A percentile compares a stretch with the other conserved stretches of the same genome.
These are phyloP conservation scores for Nitzschia putrida DNA, from an alignment of 108 stramenopile species.

Conservation along the genomic window DNA sequence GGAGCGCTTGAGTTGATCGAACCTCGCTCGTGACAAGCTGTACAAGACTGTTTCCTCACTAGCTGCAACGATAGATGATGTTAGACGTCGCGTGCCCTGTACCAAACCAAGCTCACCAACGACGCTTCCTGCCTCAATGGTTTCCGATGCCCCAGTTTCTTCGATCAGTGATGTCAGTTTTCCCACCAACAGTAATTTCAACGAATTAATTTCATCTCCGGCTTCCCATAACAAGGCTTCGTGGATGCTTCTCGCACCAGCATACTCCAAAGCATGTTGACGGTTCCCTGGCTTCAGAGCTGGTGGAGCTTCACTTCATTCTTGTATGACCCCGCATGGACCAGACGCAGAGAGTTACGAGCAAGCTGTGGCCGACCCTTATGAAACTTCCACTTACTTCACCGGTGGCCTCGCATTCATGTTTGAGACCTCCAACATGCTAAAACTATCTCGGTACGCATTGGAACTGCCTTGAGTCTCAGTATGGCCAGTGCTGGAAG, in stretches of 20 bases:
- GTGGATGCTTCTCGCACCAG: constrained; percentile 55
- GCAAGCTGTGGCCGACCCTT: constrained; percentile 59
- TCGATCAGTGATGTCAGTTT: constrained; percentile 61
- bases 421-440: constrained; percentile 88
- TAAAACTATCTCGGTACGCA: constrained; percentile 63
- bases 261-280: constrained; percentile 33
- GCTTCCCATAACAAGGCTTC: constrained; percentile 63
- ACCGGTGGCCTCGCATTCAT: constrained; percentile 92
- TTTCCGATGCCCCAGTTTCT: constrained; percentile 54
- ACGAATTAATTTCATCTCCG: constrained; percentile 53
- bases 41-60: constrained; percentile 64
- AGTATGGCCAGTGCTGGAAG: constrained; percentile 35
- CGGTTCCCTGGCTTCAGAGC: constrained; percentile 68
- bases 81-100: constrained; percentile 55
- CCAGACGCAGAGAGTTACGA: constrained; percentile 82
- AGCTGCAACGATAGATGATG: constrained; percentile 52
- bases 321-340: constrained; percentile 90
- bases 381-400: constrained; percentile 69
- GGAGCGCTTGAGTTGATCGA: constrained; percentile 34
- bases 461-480: constrained; percentile 37
- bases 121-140: constrained; percentile 45
- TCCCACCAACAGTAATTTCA: constrained; percentile 61
- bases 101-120: constrained; percentile 81
- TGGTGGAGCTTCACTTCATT: constrained; percentile 86
- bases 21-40: constrained; percentile 49